Percentiles rank a stretch among this genome's conserved stretches.
These are phyloP conservation scores for Nicotiana otophora DNA, from an alignment of 257 asterid species.

Conservation along the genomic window DNA sequence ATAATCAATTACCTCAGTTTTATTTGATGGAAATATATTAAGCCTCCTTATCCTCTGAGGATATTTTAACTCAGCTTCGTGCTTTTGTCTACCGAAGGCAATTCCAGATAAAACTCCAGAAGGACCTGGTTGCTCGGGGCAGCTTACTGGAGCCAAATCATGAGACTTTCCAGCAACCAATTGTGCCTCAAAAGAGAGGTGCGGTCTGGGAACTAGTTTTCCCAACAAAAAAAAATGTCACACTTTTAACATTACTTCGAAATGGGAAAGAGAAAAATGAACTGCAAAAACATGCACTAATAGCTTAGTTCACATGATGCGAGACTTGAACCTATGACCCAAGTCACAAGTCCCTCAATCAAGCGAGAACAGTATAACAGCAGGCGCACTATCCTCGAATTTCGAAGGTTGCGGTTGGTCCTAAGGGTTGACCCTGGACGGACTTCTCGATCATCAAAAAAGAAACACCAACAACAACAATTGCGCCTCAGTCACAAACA, in stretches of 20 bases:
- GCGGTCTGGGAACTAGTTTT: conserved; percentile 83
- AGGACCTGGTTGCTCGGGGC: conserved; percentile 82
- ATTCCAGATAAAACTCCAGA: conserved; percentile 48
- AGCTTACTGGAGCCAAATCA: conserved; percentile 77
- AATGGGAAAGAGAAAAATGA: neutral
- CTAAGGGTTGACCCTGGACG: too few relatives aligned
- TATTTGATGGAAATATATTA: conserved; percentile 84
- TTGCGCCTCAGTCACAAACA: too few relatives aligned
- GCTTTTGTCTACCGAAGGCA: conserved; percentile 70
- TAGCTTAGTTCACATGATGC: neutral
- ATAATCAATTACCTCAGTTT: conserved; percentile 62
- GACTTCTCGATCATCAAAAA: too few relatives aligned
- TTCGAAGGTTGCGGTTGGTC: too few relatives aligned
- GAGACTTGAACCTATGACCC: too few relatives aligned
- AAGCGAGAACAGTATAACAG: too few relatives aligned
- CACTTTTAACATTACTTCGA: neutral
- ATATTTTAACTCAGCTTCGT: conserved; percentile 85
- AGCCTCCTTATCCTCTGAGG: conserved; percentile 90
- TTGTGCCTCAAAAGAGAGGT: conserved; percentile 90
- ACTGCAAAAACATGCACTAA: neutral
- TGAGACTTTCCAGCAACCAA: conserved; percentile 90
- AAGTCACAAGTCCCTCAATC: too few relatives aligned
- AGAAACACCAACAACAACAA: too few relatives aligned
- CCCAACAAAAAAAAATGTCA: conserved; percentile 8
- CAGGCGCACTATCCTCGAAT: too few relatives aligned